Evolutionary conservation across 371 early-diverging fungal genomes (phyloP).

Genomic region (Mortierella sp.): DNA sequence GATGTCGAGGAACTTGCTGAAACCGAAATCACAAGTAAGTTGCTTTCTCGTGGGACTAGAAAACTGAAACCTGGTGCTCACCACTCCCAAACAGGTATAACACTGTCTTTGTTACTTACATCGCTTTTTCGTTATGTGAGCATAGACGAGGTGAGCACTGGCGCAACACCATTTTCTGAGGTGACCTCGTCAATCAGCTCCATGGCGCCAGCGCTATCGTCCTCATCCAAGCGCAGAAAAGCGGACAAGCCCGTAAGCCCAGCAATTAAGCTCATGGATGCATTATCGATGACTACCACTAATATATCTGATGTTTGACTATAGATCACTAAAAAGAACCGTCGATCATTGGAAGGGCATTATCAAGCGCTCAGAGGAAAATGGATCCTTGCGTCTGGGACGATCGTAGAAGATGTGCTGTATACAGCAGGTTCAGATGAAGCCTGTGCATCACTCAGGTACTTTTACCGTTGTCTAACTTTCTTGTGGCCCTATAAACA

Average conservation of each 20-base stretch:
- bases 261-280: conserved; percentile 5
- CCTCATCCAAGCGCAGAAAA: conserved; percentile 5
- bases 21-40: too few relatives aligned
- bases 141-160: conserved; percentile 1
- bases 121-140: not conserved
- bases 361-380: not conserved
- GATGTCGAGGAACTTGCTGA: too few relatives aligned
- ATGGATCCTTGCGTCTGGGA: conserved; percentile 13
- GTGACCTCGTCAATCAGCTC: not conserved
- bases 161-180: conserved; percentile 1
- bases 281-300: not conserved
- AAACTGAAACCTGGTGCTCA: too few relatives aligned
- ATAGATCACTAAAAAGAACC: conserved; percentile 3
- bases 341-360: not conserved
- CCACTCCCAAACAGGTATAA: not conserved
- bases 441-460: conserved; percentile 18
- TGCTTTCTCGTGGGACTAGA: too few relatives aligned
- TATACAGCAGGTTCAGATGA: conserved; percentile 21
- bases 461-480: conserved; percentile 16
- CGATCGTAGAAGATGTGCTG: conserved; percentile 23
- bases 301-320: conserved; percentile 4
- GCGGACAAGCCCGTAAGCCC: conserved; percentile 1
- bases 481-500: conserved; percentile 16
- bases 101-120: conserved; percentile 9
- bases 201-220: not conserved